Evolutionary conservation across 495 filamentous ascomycete genomes (phyloP).

Genomic region (Hypoxylon rickii): DNA sequence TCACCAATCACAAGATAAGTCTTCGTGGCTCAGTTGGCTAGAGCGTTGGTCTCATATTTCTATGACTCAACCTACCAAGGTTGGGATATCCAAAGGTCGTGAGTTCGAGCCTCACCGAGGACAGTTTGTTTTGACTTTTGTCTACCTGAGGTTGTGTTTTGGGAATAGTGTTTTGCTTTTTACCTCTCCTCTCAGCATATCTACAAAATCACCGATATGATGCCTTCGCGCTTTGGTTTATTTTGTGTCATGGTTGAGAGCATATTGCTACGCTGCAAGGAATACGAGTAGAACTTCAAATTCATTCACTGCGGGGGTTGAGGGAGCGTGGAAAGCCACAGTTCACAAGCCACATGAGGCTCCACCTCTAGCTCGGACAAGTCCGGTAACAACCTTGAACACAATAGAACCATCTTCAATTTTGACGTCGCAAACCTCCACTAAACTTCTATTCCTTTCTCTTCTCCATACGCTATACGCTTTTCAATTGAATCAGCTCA

Average conservation of each 20-base stretch:
- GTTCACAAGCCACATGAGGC: conserved; percentile 24
- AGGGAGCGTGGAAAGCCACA: not conserved
- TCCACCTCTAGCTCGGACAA: conserved; percentile 8
- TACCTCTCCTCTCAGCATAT: not conserved
- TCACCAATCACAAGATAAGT: not conserved
- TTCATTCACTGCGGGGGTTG: too few species aligned
- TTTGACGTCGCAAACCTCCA: conserved; percentile 37
- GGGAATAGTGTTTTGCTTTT: not conserved
- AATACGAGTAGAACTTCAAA: too few species aligned
- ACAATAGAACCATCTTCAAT: conserved; percentile 22
- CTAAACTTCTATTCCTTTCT: conserved; percentile 37
- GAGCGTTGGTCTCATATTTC: not conserved
- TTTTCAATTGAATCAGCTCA: conserved; percentile 38
- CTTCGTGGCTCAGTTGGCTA: not conserved
- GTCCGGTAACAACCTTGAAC: conserved; percentile 12
- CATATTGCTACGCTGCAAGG: too few species aligned
- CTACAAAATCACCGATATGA: too few species aligned
- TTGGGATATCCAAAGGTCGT: conserved; percentile 1
- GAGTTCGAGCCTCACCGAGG: not conserved
- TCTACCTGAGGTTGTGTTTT: not conserved
- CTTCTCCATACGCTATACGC: conserved; percentile 9
- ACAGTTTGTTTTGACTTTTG: not conserved
- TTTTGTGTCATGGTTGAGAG: too few species aligned
- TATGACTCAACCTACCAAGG: not conserved
- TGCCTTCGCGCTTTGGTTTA: too few species aligned